Conservation (phyloP, 2,329 filamentous ascomycete species). For the Clathrospora elynae region DNA sequence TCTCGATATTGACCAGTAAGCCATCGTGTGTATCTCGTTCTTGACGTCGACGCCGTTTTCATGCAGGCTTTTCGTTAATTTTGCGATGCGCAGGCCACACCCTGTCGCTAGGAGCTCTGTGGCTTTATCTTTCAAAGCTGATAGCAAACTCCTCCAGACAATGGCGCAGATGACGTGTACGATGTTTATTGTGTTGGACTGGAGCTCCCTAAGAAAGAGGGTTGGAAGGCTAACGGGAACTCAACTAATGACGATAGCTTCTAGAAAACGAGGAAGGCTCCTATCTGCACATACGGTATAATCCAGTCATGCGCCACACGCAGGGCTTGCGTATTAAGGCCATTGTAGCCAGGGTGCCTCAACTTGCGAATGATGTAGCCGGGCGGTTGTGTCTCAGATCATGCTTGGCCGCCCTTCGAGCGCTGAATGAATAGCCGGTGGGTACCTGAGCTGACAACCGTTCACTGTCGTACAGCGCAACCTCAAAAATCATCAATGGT, state of each 20-base stretch:
- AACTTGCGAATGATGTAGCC: neutral
- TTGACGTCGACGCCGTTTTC: slow-evolving; percentile 4
- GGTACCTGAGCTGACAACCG: slow-evolving; percentile 15
- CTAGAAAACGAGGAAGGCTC: slow-evolving; percentile 7
- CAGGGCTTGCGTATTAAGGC: neutral
- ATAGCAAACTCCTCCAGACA: no score
- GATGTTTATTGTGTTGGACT: no score
- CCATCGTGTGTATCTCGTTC: slow-evolving; percentile 1
- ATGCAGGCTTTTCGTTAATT: no score
- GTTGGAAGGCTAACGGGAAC: no score
- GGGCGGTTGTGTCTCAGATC: neutral
- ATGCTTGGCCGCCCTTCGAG: neutral
- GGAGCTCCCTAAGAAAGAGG: no score
- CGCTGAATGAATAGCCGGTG: slow-evolving; percentile 20
- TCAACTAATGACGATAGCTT: slow-evolving; percentile 3
- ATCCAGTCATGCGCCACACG: slow-evolving; percentile 24
- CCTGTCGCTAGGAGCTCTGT: no score
- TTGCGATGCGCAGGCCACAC: no score
- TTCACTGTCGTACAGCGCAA: slow-evolving; percentile 1
- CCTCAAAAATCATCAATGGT: slow-evolving; percentile 3
- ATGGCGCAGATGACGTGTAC: no score
- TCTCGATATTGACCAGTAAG: slow-evolving; percentile 1
- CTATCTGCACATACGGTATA: slow-evolving; percentile 20
- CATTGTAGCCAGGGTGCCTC: neutral
- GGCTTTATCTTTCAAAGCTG: no score